Evolutionary conservation across 2,329 filamentous ascomycete genomes (phyloP), one percentile per base, ranked within the genome.

Genomic region (Xylariaceae sp.): DNA sequence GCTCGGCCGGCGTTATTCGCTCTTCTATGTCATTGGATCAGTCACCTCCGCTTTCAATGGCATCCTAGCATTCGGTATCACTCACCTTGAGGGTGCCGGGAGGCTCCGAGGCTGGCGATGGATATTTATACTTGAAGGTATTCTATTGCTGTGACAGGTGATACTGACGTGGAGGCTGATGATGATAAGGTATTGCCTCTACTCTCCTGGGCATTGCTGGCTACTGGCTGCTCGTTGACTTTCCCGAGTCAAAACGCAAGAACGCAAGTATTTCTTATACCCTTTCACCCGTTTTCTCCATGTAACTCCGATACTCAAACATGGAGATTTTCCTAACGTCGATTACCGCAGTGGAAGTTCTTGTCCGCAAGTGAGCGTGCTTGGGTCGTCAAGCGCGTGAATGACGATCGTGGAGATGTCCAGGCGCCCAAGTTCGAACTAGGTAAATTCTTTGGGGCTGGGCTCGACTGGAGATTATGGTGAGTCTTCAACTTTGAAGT

Each of bases 11-110:
- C 76, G 86, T 48, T 88, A 87, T 65, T 83, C 84, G 0, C 68
- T 79, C 29, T 89, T 89, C 64, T 89, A 88, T 66, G 76, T 89
- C 12, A 74, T 88, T 4, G 85, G 86, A 39, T 85, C 80, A 58
- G 74, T 86, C 4, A 83, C 86, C 0, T 79, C 82, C 0, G 86
- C 82, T 1, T 85, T 86, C 61, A 75, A 83, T 0, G 85, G 86
- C 53, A 84, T 90, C 46, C 74, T 90, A 1, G 84, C 87, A 9
- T 89, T 83, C 51, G 87, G 86, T 68, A 70, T 86, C 57, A 85
- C 83, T 78, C 83, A 86, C 65, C 77, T 87, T 70, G 69, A 77
- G 8, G 84, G 84, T 6, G 72, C 76, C 1, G 75, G 74, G 2
- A 72, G 73, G 5, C 70, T 86, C 19, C 71, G 71, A 2, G 83